Evolutionary conservation across 371 early-diverging fungal species (phyloP), one percentile per base, ranked within the genome.

Genomic region (Lichtheimia ramosa): DNA sequence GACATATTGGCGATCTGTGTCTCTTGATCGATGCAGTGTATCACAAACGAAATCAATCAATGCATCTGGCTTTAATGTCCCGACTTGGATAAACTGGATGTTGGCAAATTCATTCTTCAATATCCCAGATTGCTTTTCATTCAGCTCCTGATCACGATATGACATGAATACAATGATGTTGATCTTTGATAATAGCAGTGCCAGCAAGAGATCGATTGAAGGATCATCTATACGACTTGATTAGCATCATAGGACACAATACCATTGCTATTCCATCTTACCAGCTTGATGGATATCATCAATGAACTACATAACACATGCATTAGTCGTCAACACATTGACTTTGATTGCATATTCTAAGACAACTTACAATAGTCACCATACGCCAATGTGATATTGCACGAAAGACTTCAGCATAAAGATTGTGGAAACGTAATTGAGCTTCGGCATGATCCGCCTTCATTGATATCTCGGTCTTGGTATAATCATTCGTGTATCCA

Each of bases 241-340:
- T 34, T 34, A 34, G 34, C 34, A 34, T 34, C 1, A 8, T 34
- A 0, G 4, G 13, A 13, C 15, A 18, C 15, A 46, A 2, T 3
- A 16, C 18, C 2, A 34, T 10, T 41, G 21, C 5, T 34, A 8
- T 34, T 13, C 20, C 8, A 15, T 12, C 18, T 41, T 62, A 68
- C 68, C 68, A 46, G 78, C 79, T 63, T 71, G 66, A 43, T 79
- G 79, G n/a, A 75, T 41, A 54, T 79, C 79, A 49, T 79, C 79
- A 41, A 79, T 34, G 56, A 79, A 79, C 70, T 77, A 59, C 41
- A 23, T 2, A 5, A 23, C 14, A 5, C 7, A 20, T 43, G n/a
- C n/a, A n/a, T n/a, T 18, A 48, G 20, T 18, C 21, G 25, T 25
- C 8, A 5, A 6, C 15, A 3, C 21, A 39, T 21, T n/a, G 5